Evolutionary conservation across 169 alveolate genomes (phyloP), one percentile per base, ranked within the genome.

Genomic region (Plasmodium yoelii): DNA sequence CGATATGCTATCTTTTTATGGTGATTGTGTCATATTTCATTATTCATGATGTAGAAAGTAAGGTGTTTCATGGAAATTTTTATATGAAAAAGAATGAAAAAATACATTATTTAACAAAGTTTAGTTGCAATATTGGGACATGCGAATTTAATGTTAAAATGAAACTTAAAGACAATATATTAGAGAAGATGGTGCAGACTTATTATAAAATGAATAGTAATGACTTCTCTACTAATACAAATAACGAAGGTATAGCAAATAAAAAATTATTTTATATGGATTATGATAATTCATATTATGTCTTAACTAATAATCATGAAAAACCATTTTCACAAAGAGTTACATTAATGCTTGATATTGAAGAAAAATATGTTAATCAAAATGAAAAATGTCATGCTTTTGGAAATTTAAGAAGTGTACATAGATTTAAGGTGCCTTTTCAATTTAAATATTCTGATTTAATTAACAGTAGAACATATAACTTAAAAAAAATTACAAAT

Each of bases 281-380:
- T 77, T 77, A 77, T 64, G 88, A 77, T 44, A 77, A 77, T 77
- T 74, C 88, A 47, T 77, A 77, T 55, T 56, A 77, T 63, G 77
- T 77, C 18, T 63, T 77, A 68, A 77, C 59, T 7, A 77, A 63
- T 56, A 63, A 77, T 18, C 56, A 77, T 24, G n/a, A 42, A 15
- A 49, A 64, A 22, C 61, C 44, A 44, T 8, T 61, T 18, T 49
- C 88, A n/a, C 88, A 77, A 68, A 77, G 88, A 64, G 26, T 77
- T 51, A 77, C 88, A 22, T 55, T 77, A 63, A 77, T 77, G 77
- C 69, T 63, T 22, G 88, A 77, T 77, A 77, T 47, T 63, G 88
- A 77, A 51, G 77, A 77, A 13, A 77, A 34, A 9, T 77, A 77
- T 49, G 77, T 77, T 28, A 77, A 77, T 77, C 39, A 64, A 77